Base-by-base conservation (phyloP, 768 basidiomycete genomes). In the Serendipita sp. region DNA sequence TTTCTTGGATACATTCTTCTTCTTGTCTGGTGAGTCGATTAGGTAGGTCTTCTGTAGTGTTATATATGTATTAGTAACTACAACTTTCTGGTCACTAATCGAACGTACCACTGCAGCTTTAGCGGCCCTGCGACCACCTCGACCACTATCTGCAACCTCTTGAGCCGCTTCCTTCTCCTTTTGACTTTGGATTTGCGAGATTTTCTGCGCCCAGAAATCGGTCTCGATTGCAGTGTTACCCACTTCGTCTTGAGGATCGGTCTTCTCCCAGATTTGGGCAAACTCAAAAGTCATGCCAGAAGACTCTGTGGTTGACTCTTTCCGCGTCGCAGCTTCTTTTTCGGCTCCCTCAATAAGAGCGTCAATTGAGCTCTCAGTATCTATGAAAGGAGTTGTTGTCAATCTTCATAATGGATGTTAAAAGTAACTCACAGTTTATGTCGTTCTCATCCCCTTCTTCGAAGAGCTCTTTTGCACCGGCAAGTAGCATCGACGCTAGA, bases 261-360 rank as follows among this genome's bases (percentile, higher is more conserved):
- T 69, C 63, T 86, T 86, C 70, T 87, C 82, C 94, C 94, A 97
- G 46, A 97, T 80, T 72, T 94, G 93, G 10, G 94, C 92, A 69
- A 94, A 95, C 3, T 81, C 82, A 72, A 97, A 96, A 6, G 82
- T 76, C 34, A 84, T 72, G 43, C 77, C 76, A n/a, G 79, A 74
- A 52, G 81, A 79, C 64, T 78, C 80, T 3, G 76, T 71, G 18
- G 74, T 72, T 2, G 73, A 69, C 66, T 80, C 78, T 60, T 79
- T 78, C 62, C 79, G 73, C 29, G 83, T 80, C 11, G 81, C 83
- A 65, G 75, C 81, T 66, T 91, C 86, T 62, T 80, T 76, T 72
- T 92, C 88, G 0, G 91, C 88, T 71, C 83, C 88, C 70, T 90
- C 85, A 63, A 98, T 88, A 29, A 97, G 81, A 48, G 83, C 87